Conservation (phyloP, 495 filamentous ascomycete genomes). For the Sphaerosporella brunnea region DNA sequence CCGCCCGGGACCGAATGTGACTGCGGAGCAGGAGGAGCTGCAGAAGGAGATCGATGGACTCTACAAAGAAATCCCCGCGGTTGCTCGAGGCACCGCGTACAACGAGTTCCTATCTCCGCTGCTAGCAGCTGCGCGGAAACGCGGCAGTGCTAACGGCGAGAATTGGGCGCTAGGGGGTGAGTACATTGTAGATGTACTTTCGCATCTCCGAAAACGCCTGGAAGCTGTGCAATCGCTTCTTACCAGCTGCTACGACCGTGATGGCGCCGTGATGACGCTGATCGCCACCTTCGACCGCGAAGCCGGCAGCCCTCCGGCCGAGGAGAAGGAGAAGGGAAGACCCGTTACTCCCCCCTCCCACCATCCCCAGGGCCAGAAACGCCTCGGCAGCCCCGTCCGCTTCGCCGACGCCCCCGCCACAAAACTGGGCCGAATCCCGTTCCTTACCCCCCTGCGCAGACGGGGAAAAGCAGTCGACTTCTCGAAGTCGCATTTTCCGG, state of each 20-base stretch:
- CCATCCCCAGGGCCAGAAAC: constrained; percentile 7
- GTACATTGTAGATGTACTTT: constrained; percentile 18
- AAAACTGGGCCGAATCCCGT: constrained; percentile 13
- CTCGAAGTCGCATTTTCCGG: constrained; percentile 13
- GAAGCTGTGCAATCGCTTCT: constrained; percentile 11
- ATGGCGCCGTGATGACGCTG: constrained; percentile 15
- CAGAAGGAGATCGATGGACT: constrained; percentile 20
- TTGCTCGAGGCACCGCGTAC: constrained; percentile 19
- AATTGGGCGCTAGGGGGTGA: constrained; percentile 13
- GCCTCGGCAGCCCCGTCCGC: not conserved
- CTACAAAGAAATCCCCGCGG: constrained; percentile 23
- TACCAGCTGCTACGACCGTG: constrained; percentile 11
- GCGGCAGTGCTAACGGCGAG: constrained; percentile 13
- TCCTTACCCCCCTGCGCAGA: constrained; percentile 16
- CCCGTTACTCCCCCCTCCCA: constrained; percentile 14
- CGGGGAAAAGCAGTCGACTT: constrained; percentile 12
- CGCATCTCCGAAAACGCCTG: constrained; percentile 16
- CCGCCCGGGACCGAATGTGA: no score
- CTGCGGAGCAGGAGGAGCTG: constrained; percentile 10
- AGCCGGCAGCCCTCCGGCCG: constrained; percentile 5
- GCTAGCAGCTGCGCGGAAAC: constrained; percentile 9
- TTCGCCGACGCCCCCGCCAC: not conserved
- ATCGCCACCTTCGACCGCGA: constrained; percentile 20
- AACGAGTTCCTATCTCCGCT: constrained; percentile 20
- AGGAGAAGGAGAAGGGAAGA: not conserved